Base-by-base conservation (phyloP, 495 filamentous ascomycete genomes). In the Aspergillus carlsbadensis region DNA sequence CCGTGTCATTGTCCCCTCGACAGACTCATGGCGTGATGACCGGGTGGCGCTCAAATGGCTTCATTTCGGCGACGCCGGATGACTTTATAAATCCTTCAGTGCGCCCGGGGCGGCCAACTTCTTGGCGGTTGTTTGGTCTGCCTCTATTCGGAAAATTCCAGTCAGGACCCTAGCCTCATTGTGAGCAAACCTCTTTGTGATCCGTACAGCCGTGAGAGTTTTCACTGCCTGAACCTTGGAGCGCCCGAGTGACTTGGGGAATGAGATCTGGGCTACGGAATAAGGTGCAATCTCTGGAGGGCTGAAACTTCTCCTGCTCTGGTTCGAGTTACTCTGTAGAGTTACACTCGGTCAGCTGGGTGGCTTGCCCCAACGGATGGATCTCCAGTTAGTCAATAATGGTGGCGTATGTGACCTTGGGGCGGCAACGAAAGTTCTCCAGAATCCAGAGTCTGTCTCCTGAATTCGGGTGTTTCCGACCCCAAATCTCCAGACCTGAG, bases 21-120 rank as follows among this genome's bases (percentile, higher is more conserved):
- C 36, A 39, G 11, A 5, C 15, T 39, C 36, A 14, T 39, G 36
- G 36, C 15, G 13, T 39, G 47, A 50, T 50, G 31, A 37, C 47
- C n/a, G 47, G 18, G 47, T 37, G 47, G 47, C 33, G 47, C 17
- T 49, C 10, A 14, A 20, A 22, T 50, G 47, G 10, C 47, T 36
- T 37, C 17, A 13, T 50, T 50, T 50, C 33, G 31, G 47, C 47
- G 4, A 8, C 35, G 31, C 31, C 15, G 26, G 20, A 33, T 18
- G 29, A 17, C 15, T 39, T 39, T 39, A 17, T 14, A 39, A 14
- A 17, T 39, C 15, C 15, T 17, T 39, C 13, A 10, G 11, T 17
- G 11, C 13, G 36, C 36, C 15, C 13, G 5, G 36, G 36, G 36
- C 36, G 36, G 4, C 11, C 4, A 39, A 17, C 11, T 17, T 5